Evolutionary conservation across 2,329 filamentous ascomycete genomes (phyloP), one percentile per base, ranked within the genome.

Genomic region (Penicillium thymicola): DNA sequence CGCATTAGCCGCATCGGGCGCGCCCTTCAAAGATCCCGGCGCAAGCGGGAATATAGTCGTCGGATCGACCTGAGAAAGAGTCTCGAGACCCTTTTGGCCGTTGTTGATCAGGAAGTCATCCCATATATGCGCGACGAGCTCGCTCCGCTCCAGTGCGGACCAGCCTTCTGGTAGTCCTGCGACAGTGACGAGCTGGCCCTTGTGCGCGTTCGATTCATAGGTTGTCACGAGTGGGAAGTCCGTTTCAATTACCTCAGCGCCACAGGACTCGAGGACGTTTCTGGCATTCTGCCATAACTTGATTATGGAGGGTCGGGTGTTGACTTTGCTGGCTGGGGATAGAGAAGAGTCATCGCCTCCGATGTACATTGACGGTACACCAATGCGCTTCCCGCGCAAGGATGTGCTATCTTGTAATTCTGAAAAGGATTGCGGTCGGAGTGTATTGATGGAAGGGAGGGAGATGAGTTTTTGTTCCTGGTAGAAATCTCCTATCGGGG

Each of bases 401-500:
- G 76, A 70, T 5, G 55, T 55, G 3, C 11, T 18, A 14, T 66
- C 60, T 9, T 59, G 49, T 8, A 82, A 59, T 1, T 55, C 51
- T 3, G 66, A 66, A n/a, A 71, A 73, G 21, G 73, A 72, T 1
- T 65, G 37, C 3, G 76, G 72, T 0, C 71, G 69, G 3, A 71
- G 60, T 6, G 70, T 61, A 11, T 67, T 66, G 0, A 70, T 59
- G 2, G 59, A 59, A 0, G 77, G 75, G 1, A 84, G 63, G 1
- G 70, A 40, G 0, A 84, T 69, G 48, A 76, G 76, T 0, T 67
- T 68, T 54, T 86, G 82, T 16, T 79, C 73, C 4, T 81, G 72
- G 77, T 82, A 85, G 61, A 85, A 85, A 58, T 85, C 82, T 1
- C 80, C 77, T 4, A 59, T 51, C 0, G 70, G 70, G 3, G 72